Evolutionary conservation across 2,329 filamentous ascomycete species (phyloP), one percentile per base, ranked within the genome.

Genomic region (Zasmidium cellare): DNA sequence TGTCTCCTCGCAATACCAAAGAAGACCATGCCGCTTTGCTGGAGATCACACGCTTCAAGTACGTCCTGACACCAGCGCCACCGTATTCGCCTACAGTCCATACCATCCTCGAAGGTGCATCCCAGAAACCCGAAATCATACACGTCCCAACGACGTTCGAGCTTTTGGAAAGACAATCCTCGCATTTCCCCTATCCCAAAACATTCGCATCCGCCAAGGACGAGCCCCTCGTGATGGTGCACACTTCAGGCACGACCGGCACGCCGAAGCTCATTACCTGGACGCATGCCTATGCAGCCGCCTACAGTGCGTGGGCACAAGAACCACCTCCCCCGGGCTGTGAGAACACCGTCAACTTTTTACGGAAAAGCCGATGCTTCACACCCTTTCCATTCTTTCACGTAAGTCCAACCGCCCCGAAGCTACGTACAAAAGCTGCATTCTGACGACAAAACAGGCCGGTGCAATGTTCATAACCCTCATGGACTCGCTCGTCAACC

Each of bases 1-100:
- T 50, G 24, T 50, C 47, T 14, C 47, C 47, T n/a, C 22, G 47
- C 22, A 50, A 50, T 18, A 50, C 47, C 22, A 50, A 50, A 24
- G 22, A 19, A 6, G 22, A 50, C 19, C 6, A 2, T 18, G 47
- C 47, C 3, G 28, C 20, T 25, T 19, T 50, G 22, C 28, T 50
- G 20, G 6, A 50, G 14, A 18, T 12, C 2, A 50, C 47, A 11
- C 12, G 18, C 20, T 50, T 19, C 22, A 25, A 6, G 7, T 25
- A 6, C 2, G 20, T 28, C 2, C 28, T 50, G 47, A 50, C 20
- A 3, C 24, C 28, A 7, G 9, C 22, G 14, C 47, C 22, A 22
- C 47, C 47, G 14, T 50, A 50, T 18, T 50, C 47, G 7, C 47
- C 47, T 12, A 28, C 47, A 3, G 16, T 50, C 12, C 2, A 3